Base-by-base conservation (phyloP, 2,329 filamentous ascomycete species). In the Sphaerulina musiva region DNA sequence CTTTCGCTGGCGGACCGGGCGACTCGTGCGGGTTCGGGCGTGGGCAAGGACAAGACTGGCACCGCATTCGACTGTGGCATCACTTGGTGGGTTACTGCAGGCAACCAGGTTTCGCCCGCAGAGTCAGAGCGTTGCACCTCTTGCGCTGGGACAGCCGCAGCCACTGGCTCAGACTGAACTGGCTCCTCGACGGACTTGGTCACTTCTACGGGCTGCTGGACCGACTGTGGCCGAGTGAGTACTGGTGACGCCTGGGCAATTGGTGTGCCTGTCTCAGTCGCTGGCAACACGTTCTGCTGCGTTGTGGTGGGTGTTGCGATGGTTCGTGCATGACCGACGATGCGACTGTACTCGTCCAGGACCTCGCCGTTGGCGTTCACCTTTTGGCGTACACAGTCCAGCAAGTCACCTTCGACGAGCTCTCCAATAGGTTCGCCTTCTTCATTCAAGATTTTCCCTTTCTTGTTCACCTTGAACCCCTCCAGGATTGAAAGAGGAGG, bases 401-500 rank as follows among this genome's bases (percentile, higher is more conserved):
- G 66, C 51, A 69, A 58, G 34, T 77, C 74, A 20, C 75, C 75
- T 29, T 76, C 73, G 50, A 68, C 67, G 23, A 77, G 70, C 65
- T 76, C 71, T 34, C 74, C 75, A 56, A 77, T 76, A 48, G 71
- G 68, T 49, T 76, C 74, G 20, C 75, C 75, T 38, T 77, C 75
- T 50, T 72, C 71, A 53, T 77, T 71, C 38, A 77, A 69, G 29
- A 77, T 70, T 60, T 73, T 73, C 62, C 75, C 74, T 63, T 77
- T 78, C 69, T 78, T 79, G 68, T 79, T 80, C 63, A 80, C 76
- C 65, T 78, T 79, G 47, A 76, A 70, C 47, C 77, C 74, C 63
- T 79, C 70, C 41, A 78, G 55, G 56, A 74, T 73, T 10, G 69
- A 70, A 5, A 76, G 66, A 41, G 72, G 70, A 46, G 72, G 48